Evolutionary conservation across 345 rosid genomes (phyloP).

Genomic region (Hirschfeldia incana): DNA sequence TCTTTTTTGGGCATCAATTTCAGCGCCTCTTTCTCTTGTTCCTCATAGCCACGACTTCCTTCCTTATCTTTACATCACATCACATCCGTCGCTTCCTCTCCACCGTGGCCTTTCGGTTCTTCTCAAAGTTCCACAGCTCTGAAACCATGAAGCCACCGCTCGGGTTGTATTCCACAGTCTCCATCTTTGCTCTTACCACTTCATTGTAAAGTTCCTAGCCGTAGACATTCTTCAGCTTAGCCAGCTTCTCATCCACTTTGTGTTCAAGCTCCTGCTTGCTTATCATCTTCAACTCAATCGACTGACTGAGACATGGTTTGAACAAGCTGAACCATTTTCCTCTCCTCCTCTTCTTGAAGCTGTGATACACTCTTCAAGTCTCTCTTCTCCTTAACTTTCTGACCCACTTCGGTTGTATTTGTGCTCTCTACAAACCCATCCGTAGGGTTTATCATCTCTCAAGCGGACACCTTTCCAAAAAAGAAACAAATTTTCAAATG

Average conservation of each 20-base stretch:
- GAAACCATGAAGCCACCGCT: slow-evolving; percentile 33
- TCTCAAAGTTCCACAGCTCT: slow-evolving; percentile 31
- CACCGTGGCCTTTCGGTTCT: slow-evolving; percentile 19
- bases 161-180: slow-evolving; percentile 33
- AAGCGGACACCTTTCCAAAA: slow-evolving; percentile 1
- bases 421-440: slow-evolving; percentile 70
- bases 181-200: slow-evolving; percentile 26
- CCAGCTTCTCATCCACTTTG: slow-evolving; percentile 46
- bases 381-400: slow-evolving; percentile 50
- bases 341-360: slow-evolving; percentile 49
- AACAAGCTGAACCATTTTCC: slow-evolving; percentile 46
- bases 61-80: slow-evolving; percentile 15
- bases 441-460: slow-evolving; percentile 48
- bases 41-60: not conserved
- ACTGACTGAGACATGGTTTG: slow-evolving; percentile 36
- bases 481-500: slow-evolving; percentile 2
- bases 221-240: slow-evolving; percentile 20
- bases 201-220: slow-evolving; percentile 29
- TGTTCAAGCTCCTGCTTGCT: slow-evolving; percentile 46
- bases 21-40: slow-evolving; percentile 22
- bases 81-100: slow-evolving; percentile 15
- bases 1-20: not conserved
- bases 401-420: slow-evolving; percentile 44
- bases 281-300: slow-evolving; percentile 47
- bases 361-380: slow-evolving; percentile 57